Conservation (phyloP, 164 flowering plant genomes). For the Macadamia integrifolia region DNA sequence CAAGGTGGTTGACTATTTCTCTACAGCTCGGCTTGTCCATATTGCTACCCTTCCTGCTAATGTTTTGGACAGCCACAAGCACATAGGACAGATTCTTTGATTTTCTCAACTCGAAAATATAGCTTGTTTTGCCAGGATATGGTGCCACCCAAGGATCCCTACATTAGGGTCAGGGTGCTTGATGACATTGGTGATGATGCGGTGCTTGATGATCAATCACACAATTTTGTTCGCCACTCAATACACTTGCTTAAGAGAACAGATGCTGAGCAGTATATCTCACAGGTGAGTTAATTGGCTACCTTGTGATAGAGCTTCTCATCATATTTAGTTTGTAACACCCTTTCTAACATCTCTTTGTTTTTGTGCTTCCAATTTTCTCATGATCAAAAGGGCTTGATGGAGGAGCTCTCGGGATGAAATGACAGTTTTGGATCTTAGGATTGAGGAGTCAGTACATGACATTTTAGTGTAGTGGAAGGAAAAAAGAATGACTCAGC, state of each 20-base stretch:
- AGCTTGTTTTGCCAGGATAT: conserved; percentile 54
- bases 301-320: background rate
- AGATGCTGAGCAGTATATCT: conserved; percentile 89
- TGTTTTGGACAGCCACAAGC: too few species aligned
- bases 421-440: too few species aligned
- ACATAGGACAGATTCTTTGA: too few species aligned
- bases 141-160: conserved; percentile 98
- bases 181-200: conserved; percentile 70
- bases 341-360: background rate
- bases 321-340: background rate
- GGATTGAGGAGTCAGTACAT: too few species aligned
- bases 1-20: too few species aligned
- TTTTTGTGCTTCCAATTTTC: background rate
- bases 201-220: conserved; percentile 55
- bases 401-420: conserved; percentile 69
- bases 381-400: conserved; percentile 47
- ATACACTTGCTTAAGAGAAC: conserved; percentile 85
- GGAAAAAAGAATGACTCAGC: too few species aligned
- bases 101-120: background rate
- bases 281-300: conserved; percentile 41
- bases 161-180: conserved; percentile 85
- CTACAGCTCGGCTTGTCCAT: too few species aligned
- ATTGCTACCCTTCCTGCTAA: too few species aligned
- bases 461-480: too few species aligned
- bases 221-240: conserved; percentile 70